Conservation (phyloP, 2,329 filamentous ascomycete genomes). For the Herpotrichia juniperi region DNA sequence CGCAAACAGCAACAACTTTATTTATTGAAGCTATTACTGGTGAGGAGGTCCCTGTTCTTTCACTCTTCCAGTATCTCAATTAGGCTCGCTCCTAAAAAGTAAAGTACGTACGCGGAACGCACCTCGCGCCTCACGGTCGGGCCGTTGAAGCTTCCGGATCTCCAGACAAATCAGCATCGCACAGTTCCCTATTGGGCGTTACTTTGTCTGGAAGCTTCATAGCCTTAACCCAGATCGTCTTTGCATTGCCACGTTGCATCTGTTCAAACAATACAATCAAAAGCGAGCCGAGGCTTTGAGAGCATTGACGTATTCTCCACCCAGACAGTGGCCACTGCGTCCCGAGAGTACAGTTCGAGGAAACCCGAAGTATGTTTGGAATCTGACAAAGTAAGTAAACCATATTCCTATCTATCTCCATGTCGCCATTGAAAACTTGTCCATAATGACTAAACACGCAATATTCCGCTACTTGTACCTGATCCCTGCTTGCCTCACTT, state of each 20-base stretch:
- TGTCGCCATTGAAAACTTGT: not conserved
- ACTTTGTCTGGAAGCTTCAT: not conserved
- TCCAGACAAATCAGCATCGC: not conserved
- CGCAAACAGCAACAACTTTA: conserved; percentile 4
- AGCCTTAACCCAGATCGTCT: not conserved
- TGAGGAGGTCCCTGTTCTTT: not conserved
- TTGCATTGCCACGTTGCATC: not conserved
- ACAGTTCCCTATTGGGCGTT: not conserved
- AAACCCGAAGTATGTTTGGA: not conserved
- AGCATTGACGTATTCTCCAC: not conserved
- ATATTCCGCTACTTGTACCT: no score
- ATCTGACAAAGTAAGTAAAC: not conserved
- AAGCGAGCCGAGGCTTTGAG: not conserved
- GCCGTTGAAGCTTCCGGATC: not conserved
- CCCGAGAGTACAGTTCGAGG: not conserved
- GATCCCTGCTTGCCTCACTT: no score
- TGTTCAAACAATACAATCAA: not conserved
- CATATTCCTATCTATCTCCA: not conserved
- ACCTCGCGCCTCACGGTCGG: not conserved
- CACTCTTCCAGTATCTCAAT: not conserved
- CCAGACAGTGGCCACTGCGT: not conserved
- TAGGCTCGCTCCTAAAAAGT: not conserved
- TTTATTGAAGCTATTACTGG: not conserved
- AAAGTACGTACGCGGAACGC: not conserved
- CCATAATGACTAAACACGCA: not conserved